These are phyloP conservation scores for Linum trigynum DNA, from an alignment of 345 rosid genomes.

Conservation along the genomic window DNA sequence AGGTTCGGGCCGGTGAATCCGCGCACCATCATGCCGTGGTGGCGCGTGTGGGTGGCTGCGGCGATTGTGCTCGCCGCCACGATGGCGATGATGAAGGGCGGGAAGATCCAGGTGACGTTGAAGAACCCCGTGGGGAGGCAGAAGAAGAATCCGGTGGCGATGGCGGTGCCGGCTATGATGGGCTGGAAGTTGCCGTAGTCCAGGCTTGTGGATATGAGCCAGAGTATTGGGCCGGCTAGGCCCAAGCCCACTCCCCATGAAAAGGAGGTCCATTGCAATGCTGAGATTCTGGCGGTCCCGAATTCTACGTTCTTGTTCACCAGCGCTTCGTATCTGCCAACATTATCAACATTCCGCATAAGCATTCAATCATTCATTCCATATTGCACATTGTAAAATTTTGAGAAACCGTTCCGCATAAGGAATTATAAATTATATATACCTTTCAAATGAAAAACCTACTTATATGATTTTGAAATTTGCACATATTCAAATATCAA, in stretches of 20 bases:
- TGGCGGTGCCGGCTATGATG: constrained; percentile 35
- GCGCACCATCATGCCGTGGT: constrained; percentile 36
- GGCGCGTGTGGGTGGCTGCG: constrained; percentile 46
- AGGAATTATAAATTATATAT: no score
- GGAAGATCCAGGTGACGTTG: constrained; percentile 31
- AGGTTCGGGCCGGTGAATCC: constrained; percentile 30
- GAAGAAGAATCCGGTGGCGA: constrained; percentile 37
- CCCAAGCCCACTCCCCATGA: constrained; percentile 49
- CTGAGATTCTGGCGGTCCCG: constrained; percentile 26
- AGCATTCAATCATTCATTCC: no score
- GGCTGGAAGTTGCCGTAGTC: constrained; percentile 31
- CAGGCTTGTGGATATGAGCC: constrained; percentile 26
- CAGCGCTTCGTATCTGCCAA: constrained; percentile 34
- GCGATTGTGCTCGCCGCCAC: constrained; percentile 31
- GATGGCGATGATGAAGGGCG: constrained; percentile 34
- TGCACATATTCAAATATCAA: no score
- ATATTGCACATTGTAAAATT: no score
- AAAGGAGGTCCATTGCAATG: constrained; percentile 46
- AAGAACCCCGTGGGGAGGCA: constrained; percentile 52
- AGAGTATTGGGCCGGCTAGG: constrained; percentile 27
- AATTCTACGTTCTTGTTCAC: constrained; percentile 16
- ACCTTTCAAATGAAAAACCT: no score
- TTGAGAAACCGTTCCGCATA: no score
- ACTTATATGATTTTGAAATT: no score
- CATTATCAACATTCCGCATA: neutral